These are phyloP conservation scores for Nemania abortiva DNA, from an alignment of 2,329 filamentous ascomycete species.

Conservation along the genomic window DNA sequence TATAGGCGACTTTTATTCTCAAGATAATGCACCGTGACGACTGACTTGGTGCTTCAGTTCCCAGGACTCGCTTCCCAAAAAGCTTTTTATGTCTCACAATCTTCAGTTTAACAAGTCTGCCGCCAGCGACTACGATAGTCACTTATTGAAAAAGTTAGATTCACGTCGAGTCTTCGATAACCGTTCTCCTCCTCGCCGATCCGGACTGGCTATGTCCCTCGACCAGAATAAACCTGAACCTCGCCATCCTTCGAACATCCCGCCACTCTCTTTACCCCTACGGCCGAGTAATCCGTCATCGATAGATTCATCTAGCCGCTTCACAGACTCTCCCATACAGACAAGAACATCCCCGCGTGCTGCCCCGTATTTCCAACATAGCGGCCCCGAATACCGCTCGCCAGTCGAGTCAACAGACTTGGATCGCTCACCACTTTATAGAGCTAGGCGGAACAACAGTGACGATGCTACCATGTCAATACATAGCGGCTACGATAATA, in stretches of 20 bases:
- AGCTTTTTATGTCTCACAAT: slow-evolving; percentile 65
- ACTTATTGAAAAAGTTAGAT: slow-evolving; percentile 68
- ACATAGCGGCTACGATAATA: slow-evolving; percentile 61
- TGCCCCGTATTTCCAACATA: slow-evolving; percentile 56
- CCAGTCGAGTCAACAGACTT: slow-evolving; percentile 59
- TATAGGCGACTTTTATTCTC: neutral
- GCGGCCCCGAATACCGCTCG: slow-evolving; percentile 58
- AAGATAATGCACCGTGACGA: slow-evolving; percentile 8
- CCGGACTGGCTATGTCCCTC: slow-evolving; percentile 58
- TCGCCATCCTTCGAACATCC: slow-evolving; percentile 50
- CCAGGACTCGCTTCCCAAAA: slow-evolving; percentile 57
- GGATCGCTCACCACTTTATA: slow-evolving; percentile 61
- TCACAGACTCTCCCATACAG: slow-evolving; percentile 60
- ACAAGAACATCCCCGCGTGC: slow-evolving; percentile 63
- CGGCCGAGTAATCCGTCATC: slow-evolving; percentile 57
- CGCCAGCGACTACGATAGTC: slow-evolving; percentile 59
- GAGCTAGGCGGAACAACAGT: slow-evolving; percentile 64
- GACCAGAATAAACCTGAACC: slow-evolving; percentile 56
- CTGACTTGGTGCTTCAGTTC: slow-evolving; percentile 51
- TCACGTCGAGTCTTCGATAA: slow-evolving; percentile 60
- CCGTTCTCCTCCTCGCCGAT: slow-evolving; percentile 58
- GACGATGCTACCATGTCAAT: slow-evolving; percentile 62
- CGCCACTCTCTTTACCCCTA: slow-evolving; percentile 62
- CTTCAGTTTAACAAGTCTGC: slow-evolving; percentile 60
- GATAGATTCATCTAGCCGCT: slow-evolving; percentile 60